Evolutionary conservation across 495 filamentous ascomycete species (phyloP).

Genomic region (Trichoderma virens): DNA sequence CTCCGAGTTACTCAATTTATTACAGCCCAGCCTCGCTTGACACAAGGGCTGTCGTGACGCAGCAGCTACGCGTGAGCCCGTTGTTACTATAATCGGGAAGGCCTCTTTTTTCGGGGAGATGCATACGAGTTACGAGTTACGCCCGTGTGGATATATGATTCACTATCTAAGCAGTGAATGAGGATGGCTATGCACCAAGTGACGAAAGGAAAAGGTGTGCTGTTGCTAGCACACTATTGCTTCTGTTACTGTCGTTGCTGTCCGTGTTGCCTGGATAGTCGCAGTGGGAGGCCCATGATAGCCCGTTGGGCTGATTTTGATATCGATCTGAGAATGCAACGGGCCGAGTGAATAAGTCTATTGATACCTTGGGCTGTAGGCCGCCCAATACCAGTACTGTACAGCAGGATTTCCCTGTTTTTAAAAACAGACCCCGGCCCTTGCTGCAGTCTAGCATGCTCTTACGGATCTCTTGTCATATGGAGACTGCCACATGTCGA

Average conservation of each 20-base stretch:
- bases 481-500: background rate
- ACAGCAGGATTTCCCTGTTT: background rate
- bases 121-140: background rate
- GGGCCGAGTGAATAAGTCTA: background rate
- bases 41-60: background rate
- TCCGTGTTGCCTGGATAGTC: background rate
- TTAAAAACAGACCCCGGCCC: background rate
- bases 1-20: background rate
- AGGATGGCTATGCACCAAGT: too few relatives aligned
- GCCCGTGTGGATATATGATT: too few relatives aligned
- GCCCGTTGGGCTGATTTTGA: background rate
- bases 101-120: too few relatives aligned
- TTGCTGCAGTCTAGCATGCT: background rate
- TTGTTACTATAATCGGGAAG: background rate
- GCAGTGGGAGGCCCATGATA: background rate
- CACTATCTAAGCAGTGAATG: background rate
- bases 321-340: background rate
- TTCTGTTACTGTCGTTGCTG: too few relatives aligned
- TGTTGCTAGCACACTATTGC: too few relatives aligned
- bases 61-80: background rate
- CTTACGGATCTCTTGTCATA: background rate
- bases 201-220: too few relatives aligned
- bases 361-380: background rate
- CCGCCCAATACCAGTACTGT: background rate
- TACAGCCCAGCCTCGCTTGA: background rate